phyloP scores from a whole-genome alignment of 2,329 filamentous ascomycete species.

The Epichloe uncinata region DNA sequence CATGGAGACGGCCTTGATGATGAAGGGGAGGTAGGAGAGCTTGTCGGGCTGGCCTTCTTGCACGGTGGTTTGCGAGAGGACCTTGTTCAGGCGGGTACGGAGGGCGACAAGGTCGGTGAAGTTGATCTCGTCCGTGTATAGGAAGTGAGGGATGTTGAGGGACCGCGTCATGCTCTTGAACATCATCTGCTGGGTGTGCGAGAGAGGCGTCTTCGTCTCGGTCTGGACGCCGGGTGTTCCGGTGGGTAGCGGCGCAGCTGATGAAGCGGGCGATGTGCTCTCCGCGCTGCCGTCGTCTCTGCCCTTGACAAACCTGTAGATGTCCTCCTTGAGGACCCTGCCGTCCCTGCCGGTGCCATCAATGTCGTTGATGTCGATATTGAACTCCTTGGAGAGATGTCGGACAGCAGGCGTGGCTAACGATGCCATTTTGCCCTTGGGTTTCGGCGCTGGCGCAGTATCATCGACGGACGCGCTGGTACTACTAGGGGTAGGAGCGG shows the following conservation, averaged over 20 bases:
- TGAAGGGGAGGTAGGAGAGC: constrained; percentile 83
- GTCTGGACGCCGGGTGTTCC: constrained; percentile 32
- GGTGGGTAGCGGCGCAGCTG: constrained; percentile 11
- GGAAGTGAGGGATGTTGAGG: constrained; percentile 82
- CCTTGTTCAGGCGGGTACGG: constrained; percentile 59
- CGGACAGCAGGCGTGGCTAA: constrained; percentile 88
- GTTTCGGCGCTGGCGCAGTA: constrained; percentile 13
- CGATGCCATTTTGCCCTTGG: constrained; percentile 51
- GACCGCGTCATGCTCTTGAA: constrained; percentile 96
- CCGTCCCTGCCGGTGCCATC: constrained; percentile 82
- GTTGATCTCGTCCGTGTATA: constrained; percentile 84
- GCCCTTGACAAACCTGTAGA: constrained; percentile 54
- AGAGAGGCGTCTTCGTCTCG: constrained; percentile 59
- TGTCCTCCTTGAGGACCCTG: constrained; percentile 83
- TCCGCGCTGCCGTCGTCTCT: constrained; percentile 26
- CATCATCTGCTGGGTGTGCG: constrained; percentile 79
- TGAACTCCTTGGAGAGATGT: constrained; percentile 68
- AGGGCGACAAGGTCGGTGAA: constrained; percentile 62
- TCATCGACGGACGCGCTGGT: constrained; percentile 1
- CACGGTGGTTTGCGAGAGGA: constrained; percentile 29
- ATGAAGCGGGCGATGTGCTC: constrained; percentile 10
- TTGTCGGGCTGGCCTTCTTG: constrained; percentile 42
- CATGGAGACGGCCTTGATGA: constrained; percentile 88
- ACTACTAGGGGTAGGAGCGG: not conserved
- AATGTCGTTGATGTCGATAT: constrained; percentile 65